Percentiles rank a stretch among this genome's conserved stretches.
Conservation (phyloP, 2,329 filamentous ascomycete genomes). For the Exophiala xenobiotica region DNA sequence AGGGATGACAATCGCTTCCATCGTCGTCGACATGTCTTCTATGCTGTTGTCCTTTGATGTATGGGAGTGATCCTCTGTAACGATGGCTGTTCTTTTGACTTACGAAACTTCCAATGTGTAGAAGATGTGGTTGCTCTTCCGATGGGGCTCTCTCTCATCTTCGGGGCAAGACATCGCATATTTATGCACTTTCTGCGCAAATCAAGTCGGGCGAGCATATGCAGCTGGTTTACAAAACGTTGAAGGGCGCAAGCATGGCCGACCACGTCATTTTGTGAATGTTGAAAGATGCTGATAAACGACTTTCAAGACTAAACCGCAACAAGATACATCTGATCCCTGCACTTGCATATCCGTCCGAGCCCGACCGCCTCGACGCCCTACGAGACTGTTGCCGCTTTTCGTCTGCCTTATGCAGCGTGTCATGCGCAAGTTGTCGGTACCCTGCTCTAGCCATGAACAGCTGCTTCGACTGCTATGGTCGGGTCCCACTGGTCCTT, state of each 20-base stretch:
- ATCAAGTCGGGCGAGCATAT: too few species aligned
- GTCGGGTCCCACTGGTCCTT: too few species aligned
- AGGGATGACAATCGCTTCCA: constrained; percentile 39
- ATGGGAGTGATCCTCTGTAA: too few species aligned
- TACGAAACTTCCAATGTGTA: not conserved
- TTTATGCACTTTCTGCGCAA: not conserved
- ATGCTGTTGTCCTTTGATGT: too few species aligned
- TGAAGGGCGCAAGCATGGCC: not conserved
- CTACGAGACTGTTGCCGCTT: not conserved
- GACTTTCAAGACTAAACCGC: not conserved
- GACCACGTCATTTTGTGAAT: not conserved
- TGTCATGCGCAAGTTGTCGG: too few species aligned
- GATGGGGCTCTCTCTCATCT: not conserved
- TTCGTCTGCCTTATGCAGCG: too few species aligned
- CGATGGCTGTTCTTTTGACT: too few species aligned
- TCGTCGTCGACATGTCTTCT: constrained; percentile 22
- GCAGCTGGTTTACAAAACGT: too few species aligned
- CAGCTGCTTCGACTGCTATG: too few species aligned
- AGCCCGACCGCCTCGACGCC: not conserved
- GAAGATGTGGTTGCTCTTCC: not conserved
- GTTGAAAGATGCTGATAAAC: not conserved
- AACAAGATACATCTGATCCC: not conserved
- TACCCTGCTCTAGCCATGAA: too few species aligned
- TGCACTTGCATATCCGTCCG: not conserved
- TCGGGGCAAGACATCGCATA: not conserved